phyloP scores from a whole-genome alignment of 2,329 filamentous ascomycete genomes.

The Calonectria leucothoes region DNA sequence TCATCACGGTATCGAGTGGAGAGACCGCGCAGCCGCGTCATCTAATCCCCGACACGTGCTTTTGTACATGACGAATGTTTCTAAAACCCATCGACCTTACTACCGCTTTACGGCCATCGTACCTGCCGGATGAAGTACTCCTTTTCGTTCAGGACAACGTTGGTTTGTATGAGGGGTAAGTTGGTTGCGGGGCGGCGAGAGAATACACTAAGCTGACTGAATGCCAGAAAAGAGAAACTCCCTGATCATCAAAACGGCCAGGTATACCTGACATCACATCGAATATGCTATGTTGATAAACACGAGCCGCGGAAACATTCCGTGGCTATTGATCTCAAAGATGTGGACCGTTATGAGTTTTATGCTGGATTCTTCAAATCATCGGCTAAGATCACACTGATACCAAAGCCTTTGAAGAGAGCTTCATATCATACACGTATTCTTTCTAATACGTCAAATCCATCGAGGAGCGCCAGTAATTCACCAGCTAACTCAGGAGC shows the following conservation, averaged over 20 bases:
- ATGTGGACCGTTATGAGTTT: conserved; percentile 90
- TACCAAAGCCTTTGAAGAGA: conserved; percentile 82
- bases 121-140: conserved; percentile 92
- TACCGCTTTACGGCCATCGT: conserved; percentile 91
- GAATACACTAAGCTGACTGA: conserved; percentile 26
- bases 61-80: conserved; percentile 84
- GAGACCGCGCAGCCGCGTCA: conserved; percentile 4
- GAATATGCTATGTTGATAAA: conserved; percentile 94
- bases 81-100: conserved; percentile 95
- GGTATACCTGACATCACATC: conserved; percentile 95
- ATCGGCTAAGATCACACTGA: conserved; percentile 90
- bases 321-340: conserved; percentile 86
- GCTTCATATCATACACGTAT: conserved; percentile 68
- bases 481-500: conserved; percentile 60
- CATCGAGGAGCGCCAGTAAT: conserved; percentile 58
- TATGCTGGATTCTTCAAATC: conserved; percentile 96
- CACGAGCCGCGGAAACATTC: conserved; percentile 87
- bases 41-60: conserved; percentile 15
- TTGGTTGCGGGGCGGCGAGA: conserved; percentile 29
- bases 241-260: conserved; percentile 94
- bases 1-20: neutral
- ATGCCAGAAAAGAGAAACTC: conserved; percentile 88
- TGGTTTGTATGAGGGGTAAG: conserved; percentile 96
- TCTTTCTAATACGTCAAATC: conserved; percentile 57
- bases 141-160: conserved; percentile 98